These are phyloP conservation scores for Aspergillus homomorphus DNA, from an alignment of 495 filamentous ascomycete genomes.

Conservation along the genomic window DNA sequence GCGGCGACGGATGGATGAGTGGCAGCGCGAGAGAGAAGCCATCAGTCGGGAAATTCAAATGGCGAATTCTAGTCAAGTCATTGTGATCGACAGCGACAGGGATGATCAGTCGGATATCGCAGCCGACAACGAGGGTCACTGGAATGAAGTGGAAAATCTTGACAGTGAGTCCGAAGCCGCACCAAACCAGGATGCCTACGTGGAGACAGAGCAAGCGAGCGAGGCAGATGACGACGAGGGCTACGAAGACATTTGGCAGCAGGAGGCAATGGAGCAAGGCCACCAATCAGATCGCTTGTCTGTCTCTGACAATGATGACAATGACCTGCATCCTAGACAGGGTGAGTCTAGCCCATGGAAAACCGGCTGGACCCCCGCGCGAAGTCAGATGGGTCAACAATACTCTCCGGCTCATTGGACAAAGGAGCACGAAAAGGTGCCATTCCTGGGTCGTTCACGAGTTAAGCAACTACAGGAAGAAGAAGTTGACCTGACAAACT, in stretches of 20 bases:
- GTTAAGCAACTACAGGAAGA: conserved; percentile 38
- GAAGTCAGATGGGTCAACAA: conserved; percentile 15
- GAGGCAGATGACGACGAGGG: conserved; percentile 32
- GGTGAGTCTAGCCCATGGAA: conserved; percentile 18
- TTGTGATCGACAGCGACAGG: conserved; percentile 51
- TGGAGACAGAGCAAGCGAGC: conserved; percentile 1
- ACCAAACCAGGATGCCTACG: conserved; percentile 1
- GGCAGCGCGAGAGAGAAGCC: conserved; percentile 49
- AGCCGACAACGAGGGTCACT: not conserved
- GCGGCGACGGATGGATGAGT: conserved; percentile 40
- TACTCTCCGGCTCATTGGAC: conserved; percentile 35
- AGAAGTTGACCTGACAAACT: conserved; percentile 37
- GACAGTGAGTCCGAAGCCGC: not conserved
- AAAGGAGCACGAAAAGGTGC: conserved; percentile 26
- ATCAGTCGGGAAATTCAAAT: conserved; percentile 50
- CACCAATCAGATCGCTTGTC: conserved; percentile 26
- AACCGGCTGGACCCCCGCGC: conserved; percentile 11
- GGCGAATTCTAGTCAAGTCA: conserved; percentile 46
- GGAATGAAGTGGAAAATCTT: conserved; percentile 3
- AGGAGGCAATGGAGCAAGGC: conserved; percentile 40
- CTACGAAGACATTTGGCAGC: conserved; percentile 46
- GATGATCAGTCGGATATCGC: conserved; percentile 8
- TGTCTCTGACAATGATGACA: conserved; percentile 5
- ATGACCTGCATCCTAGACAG: conserved; percentile 11
- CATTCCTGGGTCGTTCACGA: conserved; percentile 33